Percentiles rank a stretch among this genome's conserved stretches.
Conservation (phyloP, 768 basidiomycete species). For the Lactarius psammicola region DNA sequence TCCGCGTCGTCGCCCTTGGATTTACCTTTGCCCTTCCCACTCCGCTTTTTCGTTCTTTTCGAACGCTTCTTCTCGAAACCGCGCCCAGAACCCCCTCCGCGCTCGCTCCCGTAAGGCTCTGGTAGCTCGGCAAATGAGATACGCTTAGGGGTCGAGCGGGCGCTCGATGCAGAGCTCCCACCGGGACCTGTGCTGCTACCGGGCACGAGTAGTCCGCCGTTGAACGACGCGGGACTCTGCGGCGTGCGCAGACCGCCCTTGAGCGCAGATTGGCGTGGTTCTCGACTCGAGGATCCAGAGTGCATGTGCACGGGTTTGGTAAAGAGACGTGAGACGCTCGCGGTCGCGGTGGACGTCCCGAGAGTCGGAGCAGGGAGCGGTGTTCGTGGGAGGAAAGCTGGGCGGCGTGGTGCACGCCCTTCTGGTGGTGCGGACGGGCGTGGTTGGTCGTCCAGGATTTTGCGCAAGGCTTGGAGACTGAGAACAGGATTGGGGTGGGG, state of each 20-base stretch:
- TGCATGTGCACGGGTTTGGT: conserved; percentile 59
- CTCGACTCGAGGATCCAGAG: conserved; percentile 61
- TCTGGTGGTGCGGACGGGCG: conserved; percentile 32
- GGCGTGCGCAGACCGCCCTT: conserved; percentile 35
- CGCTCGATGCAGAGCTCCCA: conserved; percentile 47
- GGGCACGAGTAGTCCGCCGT: conserved; percentile 20
- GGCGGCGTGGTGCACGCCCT: conserved; percentile 38
- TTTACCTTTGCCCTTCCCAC: conserved; percentile 38
- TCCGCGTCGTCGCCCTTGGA: conserved; percentile 31
- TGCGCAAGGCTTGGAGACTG: conserved; percentile 64
- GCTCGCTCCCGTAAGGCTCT: conserved; percentile 49
- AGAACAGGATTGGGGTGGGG: conserved; percentile 56
- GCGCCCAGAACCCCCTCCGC: conserved; percentile 24
- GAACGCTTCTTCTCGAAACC: conserved; percentile 25
- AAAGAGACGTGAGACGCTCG: conserved; percentile 73
- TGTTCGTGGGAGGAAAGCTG: conserved; percentile 47
- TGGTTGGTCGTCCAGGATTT: conserved; percentile 62
- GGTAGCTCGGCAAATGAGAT: conserved; percentile 78
- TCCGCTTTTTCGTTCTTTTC: conserved; percentile 31
- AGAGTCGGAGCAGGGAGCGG: conserved; percentile 48
- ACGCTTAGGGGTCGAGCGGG: conserved; percentile 61
- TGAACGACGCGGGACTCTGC: conserved; percentile 37
- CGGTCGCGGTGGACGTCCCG: conserved; percentile 72
- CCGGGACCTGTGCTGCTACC: conserved; percentile 32
- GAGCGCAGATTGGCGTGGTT: conserved; percentile 53